Evolutionary conservation across 495 filamentous ascomycete genomes (phyloP).

Genomic region (Penicillium turbatum): DNA sequence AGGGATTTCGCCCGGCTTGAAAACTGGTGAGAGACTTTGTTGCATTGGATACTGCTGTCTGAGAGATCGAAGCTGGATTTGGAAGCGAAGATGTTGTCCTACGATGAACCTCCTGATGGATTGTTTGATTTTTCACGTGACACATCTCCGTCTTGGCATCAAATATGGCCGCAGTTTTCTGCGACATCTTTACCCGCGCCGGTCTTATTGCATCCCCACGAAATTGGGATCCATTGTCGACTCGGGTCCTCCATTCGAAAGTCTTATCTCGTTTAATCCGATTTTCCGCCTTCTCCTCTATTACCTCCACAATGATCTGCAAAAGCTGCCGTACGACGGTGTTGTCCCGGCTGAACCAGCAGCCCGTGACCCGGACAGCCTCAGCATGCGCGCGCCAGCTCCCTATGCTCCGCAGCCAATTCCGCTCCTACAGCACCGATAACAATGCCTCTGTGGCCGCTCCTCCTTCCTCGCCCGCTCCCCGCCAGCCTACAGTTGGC

Average conservation of each 20-base stretch:
- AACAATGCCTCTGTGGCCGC: constrained; percentile 42
- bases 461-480: constrained; percentile 48
- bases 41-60: too few species aligned
- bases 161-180: constrained; percentile 44
- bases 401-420: constrained; percentile 32
- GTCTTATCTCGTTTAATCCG: too few species aligned
- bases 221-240: background rate
- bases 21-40: too few species aligned
- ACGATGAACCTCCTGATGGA: too few species aligned
- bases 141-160: constrained; percentile 40
- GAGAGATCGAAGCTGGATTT: too few species aligned
- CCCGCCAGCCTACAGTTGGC: constrained; percentile 41
- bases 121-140: too few species aligned
- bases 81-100: too few species aligned
- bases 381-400: constrained; percentile 29
- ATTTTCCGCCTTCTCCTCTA: background rate
- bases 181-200: constrained; percentile 16
- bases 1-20: too few species aligned
- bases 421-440: constrained; percentile 37
- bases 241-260: background rate
- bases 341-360: constrained; percentile 36
- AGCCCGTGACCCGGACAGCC: constrained; percentile 29
- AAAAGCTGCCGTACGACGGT: constrained; percentile 44
- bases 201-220: constrained; percentile 7
- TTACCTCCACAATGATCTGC: constrained; percentile 42